Percentiles rank a stretch among this genome's conserved stretches.
Conservation (phyloP, 495 filamentous ascomycete genomes). For the Trypethelium eluteriae region DNA sequence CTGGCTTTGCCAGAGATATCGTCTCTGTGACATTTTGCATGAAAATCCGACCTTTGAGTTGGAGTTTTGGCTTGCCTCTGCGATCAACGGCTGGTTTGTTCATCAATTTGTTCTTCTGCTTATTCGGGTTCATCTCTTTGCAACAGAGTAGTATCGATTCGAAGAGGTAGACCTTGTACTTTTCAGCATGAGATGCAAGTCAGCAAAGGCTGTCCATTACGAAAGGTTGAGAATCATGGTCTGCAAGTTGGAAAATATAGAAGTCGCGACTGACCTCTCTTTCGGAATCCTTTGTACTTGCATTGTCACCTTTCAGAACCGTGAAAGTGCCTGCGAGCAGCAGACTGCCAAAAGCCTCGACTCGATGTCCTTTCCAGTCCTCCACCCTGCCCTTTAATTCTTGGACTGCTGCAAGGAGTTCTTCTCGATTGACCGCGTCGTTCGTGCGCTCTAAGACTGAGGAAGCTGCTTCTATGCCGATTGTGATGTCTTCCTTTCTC, state of each 20-base stretch:
- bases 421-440: constrained; percentile 78
- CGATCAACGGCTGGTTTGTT: constrained; percentile 65
- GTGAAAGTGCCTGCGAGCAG: constrained; percentile 88
- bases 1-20: constrained; percentile 70
- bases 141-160: constrained; percentile 93
- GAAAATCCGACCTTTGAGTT: constrained; percentile 94
- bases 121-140: constrained; percentile 86
- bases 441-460: constrained; percentile 75
- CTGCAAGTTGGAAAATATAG: neutral
- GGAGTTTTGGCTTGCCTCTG: constrained; percentile 72
- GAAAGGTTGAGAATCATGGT: too few relatives aligned
- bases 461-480: constrained; percentile 67
- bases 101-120: constrained; percentile 64
- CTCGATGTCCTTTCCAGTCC: constrained; percentile 90
- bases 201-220: neutral
- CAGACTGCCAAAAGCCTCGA: constrained; percentile 83
- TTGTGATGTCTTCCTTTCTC: constrained; percentile 57
- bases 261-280: constrained; percentile 29
- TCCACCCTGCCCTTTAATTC: constrained; percentile 82
- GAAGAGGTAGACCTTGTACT: constrained; percentile 98
- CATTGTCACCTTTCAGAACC: constrained; percentile 75
- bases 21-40: constrained; percentile 99
- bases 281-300: constrained; percentile 48
- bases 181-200: constrained; percentile 20
- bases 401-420: constrained; percentile 66